phyloP scores from a whole-genome alignment of 495 filamentous ascomycete species.

The Bacidia rubella region DNA sequence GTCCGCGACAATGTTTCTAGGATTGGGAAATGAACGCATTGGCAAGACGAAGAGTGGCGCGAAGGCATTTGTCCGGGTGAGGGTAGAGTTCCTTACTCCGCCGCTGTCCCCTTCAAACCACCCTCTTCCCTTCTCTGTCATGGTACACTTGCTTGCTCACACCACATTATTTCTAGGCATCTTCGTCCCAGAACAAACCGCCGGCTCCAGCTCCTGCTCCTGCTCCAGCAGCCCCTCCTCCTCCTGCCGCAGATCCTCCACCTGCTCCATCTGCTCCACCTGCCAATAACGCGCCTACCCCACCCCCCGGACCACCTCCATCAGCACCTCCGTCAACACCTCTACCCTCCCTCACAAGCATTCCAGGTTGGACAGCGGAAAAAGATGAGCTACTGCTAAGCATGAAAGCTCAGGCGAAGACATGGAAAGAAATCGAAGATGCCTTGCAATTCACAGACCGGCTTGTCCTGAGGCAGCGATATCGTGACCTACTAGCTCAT shows the following conservation, averaged over 20 bases:
- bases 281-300: neutral
- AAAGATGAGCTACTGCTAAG: conserved; percentile 18
- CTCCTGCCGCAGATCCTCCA: neutral
- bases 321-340: neutral
- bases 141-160: too few species aligned
- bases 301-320: neutral
- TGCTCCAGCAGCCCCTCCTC: neutral
- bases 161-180: neutral
- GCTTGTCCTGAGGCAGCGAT: conserved; percentile 19
- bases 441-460: conserved; percentile 13
- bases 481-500: conserved; percentile 5
- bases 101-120: too few species aligned
- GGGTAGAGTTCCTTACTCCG: neutral
- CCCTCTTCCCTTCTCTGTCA: too few species aligned
- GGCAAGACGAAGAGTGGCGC: conserved; percentile 1
- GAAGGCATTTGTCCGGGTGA: conserved; percentile 1
- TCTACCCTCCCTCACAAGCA: neutral
- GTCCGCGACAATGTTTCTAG: neutral
- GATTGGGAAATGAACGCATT: neutral
- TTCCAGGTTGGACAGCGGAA: conserved; percentile 14
- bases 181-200: neutral
- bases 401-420: conserved; percentile 15
- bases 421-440: conserved; percentile 20
- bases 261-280: neutral
- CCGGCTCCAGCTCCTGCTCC: neutral